phyloP scores from a whole-genome alignment of 306 rosid species.

The Castanopsis chinensis region DNA sequence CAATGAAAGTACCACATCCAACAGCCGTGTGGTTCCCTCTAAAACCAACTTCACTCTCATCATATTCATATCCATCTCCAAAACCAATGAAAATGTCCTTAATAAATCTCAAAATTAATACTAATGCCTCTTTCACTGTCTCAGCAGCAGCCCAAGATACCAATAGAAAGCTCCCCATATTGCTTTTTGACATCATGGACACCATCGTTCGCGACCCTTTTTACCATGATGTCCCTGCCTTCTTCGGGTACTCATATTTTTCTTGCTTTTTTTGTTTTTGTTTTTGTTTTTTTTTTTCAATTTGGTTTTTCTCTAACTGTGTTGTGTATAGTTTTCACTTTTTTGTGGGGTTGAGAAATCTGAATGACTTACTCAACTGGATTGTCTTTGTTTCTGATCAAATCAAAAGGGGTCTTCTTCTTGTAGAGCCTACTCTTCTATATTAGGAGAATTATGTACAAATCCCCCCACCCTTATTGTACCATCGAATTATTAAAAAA shows the following conservation, averaged over 20 bases:
- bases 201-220: constrained; percentile 96
- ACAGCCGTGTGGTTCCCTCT: background rate
- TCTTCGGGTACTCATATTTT: constrained; percentile 56
- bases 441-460: no score
- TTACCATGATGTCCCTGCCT: constrained; percentile 75
- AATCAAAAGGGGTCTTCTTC: background rate
- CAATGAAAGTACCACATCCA: background rate
- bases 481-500: no score
- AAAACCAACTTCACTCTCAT: background rate
- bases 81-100: background rate
- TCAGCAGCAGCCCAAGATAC: background rate
- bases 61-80: background rate
- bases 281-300: no score
- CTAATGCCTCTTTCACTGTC: constrained; percentile 15
- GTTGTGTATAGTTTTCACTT: background rate
- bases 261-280: no score
- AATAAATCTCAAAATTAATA: background rate
- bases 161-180: constrained; percentile 62
- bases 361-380: background rate
- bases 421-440: no score
- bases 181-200: constrained; percentile 92
- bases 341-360: background rate
- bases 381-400: background rate
- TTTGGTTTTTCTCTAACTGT: background rate
- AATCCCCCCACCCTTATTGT: no score